These are phyloP conservation scores for Rubus parviflorus DNA, from an alignment of 306 rosid genomes.

Conservation along the genomic window DNA sequence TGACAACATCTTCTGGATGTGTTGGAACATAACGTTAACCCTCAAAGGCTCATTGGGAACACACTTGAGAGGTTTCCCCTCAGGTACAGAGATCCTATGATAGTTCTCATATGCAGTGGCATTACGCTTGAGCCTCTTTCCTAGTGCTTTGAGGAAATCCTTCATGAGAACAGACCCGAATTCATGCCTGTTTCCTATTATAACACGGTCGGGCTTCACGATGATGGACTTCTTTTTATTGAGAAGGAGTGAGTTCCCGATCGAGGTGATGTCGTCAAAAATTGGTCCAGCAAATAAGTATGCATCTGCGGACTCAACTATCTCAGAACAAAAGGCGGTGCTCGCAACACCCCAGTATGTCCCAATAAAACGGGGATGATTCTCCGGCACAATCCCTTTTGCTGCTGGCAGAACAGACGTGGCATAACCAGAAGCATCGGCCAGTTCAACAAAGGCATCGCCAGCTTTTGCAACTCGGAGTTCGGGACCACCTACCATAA, in stretches of 20 bases:
- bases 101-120: slow-evolving; percentile 62
- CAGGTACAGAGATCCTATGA: slow-evolving; percentile 65
- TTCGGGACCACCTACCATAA: slow-evolving; percentile 74
- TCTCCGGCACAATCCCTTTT: slow-evolving; percentile 78
- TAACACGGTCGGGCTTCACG: slow-evolving; percentile 50
- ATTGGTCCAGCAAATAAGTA: slow-evolving; percentile 56
- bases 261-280: slow-evolving; percentile 48
- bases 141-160: slow-evolving; percentile 48
- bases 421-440: slow-evolving; percentile 62
- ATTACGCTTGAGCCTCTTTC: slow-evolving; percentile 45
- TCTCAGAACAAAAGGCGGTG: slow-evolving; percentile 57
- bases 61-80: slow-evolving; percentile 48
- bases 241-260: slow-evolving; percentile 53
- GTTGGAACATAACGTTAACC: slow-evolving; percentile 71
- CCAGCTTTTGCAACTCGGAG: slow-evolving; percentile 58
- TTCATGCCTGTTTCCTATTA: slow-evolving; percentile 43
- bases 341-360: slow-evolving; percentile 75
- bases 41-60: slow-evolving; percentile 62
- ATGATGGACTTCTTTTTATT: slow-evolving; percentile 56
- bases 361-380: slow-evolving; percentile 74
- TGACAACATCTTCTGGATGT: slow-evolving; percentile 66
- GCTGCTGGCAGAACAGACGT: slow-evolving; percentile 74
- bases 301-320: slow-evolving; percentile 64
- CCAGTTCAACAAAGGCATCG: slow-evolving; percentile 70
- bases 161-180: slow-evolving; percentile 54